Conservation (phyloP, 805 yeast species). For the Candida anglica region DNA sequence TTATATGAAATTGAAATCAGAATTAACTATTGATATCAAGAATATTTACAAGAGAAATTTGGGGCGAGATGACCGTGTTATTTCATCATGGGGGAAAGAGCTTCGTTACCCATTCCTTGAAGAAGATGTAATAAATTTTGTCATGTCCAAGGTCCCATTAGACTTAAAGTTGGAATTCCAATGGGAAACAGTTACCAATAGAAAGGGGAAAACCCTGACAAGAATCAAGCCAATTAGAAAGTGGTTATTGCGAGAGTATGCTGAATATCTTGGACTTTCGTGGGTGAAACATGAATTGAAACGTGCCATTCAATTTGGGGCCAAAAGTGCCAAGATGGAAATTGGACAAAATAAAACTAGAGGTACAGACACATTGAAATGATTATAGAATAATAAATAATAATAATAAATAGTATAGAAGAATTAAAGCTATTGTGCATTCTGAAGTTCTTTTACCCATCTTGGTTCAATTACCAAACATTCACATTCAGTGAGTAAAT, state of each 20-base stretch:
- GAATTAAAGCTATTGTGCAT: constrained; percentile 2
- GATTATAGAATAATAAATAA: constrained; percentile 1
- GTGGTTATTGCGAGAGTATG: constrained; percentile 58
- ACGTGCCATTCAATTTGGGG: constrained; percentile 96
- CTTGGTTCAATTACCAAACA: constrained; percentile 39
- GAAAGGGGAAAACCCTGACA: constrained; percentile 17
- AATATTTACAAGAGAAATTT: constrained; percentile 76
- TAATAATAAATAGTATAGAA: constrained; percentile 1
- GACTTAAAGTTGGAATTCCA: constrained; percentile 35
- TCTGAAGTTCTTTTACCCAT: constrained; percentile 30
- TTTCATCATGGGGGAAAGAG: constrained; percentile 84
- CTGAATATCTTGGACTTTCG: constrained; percentile 44
- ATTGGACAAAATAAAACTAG: constrained; percentile 69
- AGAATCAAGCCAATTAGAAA: constrained; percentile 37
- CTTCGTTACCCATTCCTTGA: constrained; percentile 84
- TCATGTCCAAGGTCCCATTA: constrained; percentile 47
- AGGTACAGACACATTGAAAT: constrained; percentile 56
- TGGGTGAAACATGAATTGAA: constrained; percentile 73
- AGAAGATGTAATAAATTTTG: constrained; percentile 49
- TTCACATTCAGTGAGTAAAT: constrained; percentile 33
- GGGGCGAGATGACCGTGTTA: constrained; percentile 89
- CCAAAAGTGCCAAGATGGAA: constrained; percentile 91
- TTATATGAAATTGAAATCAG: constrained; percentile 46
- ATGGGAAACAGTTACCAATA: constrained; percentile 24
- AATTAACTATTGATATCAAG: constrained; percentile 65